Conservation (phyloP, 345 rosid genomes). For the Luvunga scandens region DNA sequence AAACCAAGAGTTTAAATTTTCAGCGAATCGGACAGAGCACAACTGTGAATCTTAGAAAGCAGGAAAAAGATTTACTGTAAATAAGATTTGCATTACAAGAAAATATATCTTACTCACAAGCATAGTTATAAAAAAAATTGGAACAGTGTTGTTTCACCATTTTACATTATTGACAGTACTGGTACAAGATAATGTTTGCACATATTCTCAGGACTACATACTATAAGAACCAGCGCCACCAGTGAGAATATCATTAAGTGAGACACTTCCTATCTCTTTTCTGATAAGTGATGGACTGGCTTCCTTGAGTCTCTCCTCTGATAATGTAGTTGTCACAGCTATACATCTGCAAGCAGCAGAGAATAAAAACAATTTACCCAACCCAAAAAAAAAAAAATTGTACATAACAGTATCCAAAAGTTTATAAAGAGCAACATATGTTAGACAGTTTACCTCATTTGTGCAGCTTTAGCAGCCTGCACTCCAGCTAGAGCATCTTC, state of each 20-base stretch:
- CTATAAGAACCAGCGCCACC: constrained; percentile 74
- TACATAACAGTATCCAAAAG: not conserved
- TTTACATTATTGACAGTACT: constrained; percentile 38
- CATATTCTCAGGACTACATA: constrained; percentile 62
- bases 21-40: not conserved
- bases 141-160: constrained; percentile 16
- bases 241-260: constrained; percentile 78
- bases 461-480: constrained; percentile 93
- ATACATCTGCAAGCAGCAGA: constrained; percentile 65
- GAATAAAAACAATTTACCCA: constrained; percentile 11
- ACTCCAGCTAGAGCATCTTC: constrained; percentile 98
- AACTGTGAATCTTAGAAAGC: constrained; percentile 9
- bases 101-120: constrained; percentile 6
- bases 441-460: constrained; percentile 68
- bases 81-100: constrained; percentile 30
- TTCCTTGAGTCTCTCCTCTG: constrained; percentile 59
- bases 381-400: not conserved
- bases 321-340: constrained; percentile 80
- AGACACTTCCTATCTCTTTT: constrained; percentile 67
- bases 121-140: constrained; percentile 12
- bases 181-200: constrained; percentile 37
- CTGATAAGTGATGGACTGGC: constrained; percentile 75
- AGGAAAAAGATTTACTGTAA: constrained; percentile 25
- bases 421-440: constrained; percentile 12
- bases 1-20: constrained; percentile 8